Base-by-base conservation (phyloP, 768 basidiomycete species). In the Pleurotus tuber-regium region DNA sequence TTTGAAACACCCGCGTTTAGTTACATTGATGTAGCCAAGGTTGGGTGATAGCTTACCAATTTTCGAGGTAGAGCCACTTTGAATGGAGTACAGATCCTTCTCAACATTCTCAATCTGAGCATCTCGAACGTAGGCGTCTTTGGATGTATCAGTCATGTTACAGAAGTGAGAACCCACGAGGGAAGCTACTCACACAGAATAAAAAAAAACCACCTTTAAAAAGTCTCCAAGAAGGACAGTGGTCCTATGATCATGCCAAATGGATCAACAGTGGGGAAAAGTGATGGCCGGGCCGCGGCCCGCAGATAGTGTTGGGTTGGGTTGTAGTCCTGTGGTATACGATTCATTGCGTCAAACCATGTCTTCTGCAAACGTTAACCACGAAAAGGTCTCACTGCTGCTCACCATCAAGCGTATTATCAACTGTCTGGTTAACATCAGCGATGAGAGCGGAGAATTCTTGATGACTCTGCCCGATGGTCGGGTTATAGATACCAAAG, bases 401-500 rank as follows among this genome's bases (percentile, higher is more conserved):
- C 54, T 59, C 40, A 60, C 68, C 21, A 73, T 76, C 38, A 54
- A 57, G 4, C 68, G 59, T 23, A 61, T 77, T 29, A 71, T 76
- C 51, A 48, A 72, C 40, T 74, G 72, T 46, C 63, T 76, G 10
- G 76, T 81, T 51, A 76, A 77, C 51, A 79, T 82, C 63, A 69
- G 76, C 52, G 80, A 81, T 61, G 70, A 71, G 54, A 74, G 71
- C 0, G 79, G 80, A 30, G 71, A 78, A 59, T 81, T 76, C 62
- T 60, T 82, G 16, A 58, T 79, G 61, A 65, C 68, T 10, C 62
- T 79, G n/a, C 63, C 65, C 11, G 77, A 81, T 61, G 79, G 78
- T 4, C 69, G 77, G 23, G 61, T 76, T 31, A 78, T 82, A 35
- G 79, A 83, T 54, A 82, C 80, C 1, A 82, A 82, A 54, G 76